phyloP scores from a whole-genome alignment of 139 green algal species.

The Deuterostichococcus epilithicus region DNA sequence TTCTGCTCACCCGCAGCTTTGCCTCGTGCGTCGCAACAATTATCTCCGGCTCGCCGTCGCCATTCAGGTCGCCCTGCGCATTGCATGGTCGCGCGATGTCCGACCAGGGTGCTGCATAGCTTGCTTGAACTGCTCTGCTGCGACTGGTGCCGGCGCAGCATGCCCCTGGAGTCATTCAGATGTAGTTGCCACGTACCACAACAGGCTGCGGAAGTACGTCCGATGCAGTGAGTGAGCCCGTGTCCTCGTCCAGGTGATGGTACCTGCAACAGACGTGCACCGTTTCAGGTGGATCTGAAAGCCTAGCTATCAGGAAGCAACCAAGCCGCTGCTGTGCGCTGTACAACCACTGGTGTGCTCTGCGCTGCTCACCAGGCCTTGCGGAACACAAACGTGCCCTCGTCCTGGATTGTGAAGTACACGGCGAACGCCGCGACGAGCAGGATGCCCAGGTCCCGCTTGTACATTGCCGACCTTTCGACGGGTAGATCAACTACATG shows the following conservation, averaged over 20 bases:
- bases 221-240: not conserved
- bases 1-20: conserved; percentile 57
- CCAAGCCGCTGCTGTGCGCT: not conserved
- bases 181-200: conserved; percentile 4
- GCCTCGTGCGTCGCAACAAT: conserved; percentile 69
- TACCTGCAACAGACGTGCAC: conserved; percentile 32
- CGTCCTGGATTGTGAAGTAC: conserved; percentile 74
- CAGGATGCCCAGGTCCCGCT: conserved; percentile 77
- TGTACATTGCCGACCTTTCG: conserved; percentile 49
- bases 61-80: conserved; percentile 87
- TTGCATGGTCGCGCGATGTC: not conserved
- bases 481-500: not conserved
- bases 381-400: conserved; percentile 74
- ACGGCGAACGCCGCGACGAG: conserved; percentile 70
- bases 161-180: too few species aligned
- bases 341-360: not conserved
- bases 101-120: not conserved
- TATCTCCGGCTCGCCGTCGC: conserved; percentile 87
- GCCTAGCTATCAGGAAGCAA: not conserved
- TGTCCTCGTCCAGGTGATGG: conserved; percentile 25
- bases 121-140: not conserved
- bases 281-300: too few species aligned
- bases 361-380: conserved; percentile 74
- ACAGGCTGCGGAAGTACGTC: conserved; percentile 20
- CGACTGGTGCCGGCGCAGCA: not conserved